A percentile compares a stretch with the other conserved stretches of the same genome.
These are phyloP conservation scores for Lepidium sativum DNA, from an alignment of 345 rosid genomes.

Conservation along the genomic window DNA sequence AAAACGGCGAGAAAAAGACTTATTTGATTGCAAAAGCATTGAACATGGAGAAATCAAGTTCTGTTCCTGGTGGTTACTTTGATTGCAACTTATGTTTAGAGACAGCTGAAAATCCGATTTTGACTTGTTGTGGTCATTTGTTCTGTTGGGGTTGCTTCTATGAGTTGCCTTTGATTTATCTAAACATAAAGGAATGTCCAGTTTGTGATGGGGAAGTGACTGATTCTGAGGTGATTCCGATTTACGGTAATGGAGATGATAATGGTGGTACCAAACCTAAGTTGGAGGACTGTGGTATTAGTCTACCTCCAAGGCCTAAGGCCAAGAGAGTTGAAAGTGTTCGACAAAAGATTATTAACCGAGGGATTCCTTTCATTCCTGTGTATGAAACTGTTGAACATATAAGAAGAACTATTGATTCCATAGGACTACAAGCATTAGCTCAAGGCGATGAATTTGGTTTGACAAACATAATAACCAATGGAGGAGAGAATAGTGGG, in stretches of 20 bases:
- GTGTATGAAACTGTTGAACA: conserved; percentile 33
- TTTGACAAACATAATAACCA: conserved; percentile 11
- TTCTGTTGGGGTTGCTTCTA: conserved; percentile 70
- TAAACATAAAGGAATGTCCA: conserved; percentile 36
- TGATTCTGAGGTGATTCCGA: conserved; percentile 42
- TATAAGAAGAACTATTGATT: conserved; percentile 29
- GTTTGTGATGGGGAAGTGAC: conserved; percentile 45
- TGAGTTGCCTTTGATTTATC: conserved; percentile 35
- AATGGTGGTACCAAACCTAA: conserved; percentile 6
- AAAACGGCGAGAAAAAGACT: conserved; percentile 18
- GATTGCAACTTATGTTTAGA: conserved; percentile 52
- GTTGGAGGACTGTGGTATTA: conserved; percentile 29
- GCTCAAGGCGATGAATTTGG: conserved; percentile 25
- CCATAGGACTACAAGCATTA: conserved; percentile 19
- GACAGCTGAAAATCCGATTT: conserved; percentile 43
- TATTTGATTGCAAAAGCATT: conserved; percentile 48
- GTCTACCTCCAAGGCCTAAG: conserved; percentile 46
- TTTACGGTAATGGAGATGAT: conserved; percentile 42
- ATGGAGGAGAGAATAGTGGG: conserved; percentile 2
- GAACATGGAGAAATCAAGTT: conserved; percentile 26
- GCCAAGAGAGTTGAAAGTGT: conserved; percentile 46
- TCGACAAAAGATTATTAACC: conserved; percentile 39
- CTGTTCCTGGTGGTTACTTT: conserved; percentile 28
- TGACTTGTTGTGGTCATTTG: conserved; percentile 67
- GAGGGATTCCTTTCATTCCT: conserved; percentile 19